Base-by-base conservation (phyloP, 345 rosid species). In the Moricandia moricandioides region DNA sequence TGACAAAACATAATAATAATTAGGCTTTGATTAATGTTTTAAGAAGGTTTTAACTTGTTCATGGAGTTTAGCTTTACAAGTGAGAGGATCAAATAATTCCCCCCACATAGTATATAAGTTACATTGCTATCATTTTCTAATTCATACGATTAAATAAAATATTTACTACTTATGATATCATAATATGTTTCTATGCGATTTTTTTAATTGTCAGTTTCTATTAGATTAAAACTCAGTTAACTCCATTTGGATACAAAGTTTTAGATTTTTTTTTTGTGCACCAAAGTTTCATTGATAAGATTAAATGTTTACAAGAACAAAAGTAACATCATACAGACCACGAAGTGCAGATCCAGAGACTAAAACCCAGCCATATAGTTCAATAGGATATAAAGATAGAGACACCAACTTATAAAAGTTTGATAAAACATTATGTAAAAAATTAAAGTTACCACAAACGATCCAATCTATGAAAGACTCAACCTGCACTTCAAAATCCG, bases 21-120 rank as follows among this genome's bases (percentile, higher is more conserved):
- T 59, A 51, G 63, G 34, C 21, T 49, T 11, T 35, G 4, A 65
- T 57, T 30, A 58, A 43, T 57, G 52, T 67, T 74, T 47, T 29
- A 54, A 69, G 18, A 29, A 62, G 58, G 58, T 39, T 56, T 76
- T 37, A 57, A 76, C 58, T 29, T 39, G 58, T 45, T 64, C 65
- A 63, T 70, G 71, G 65, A 77, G 59, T 63, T 76, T 29, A 37
- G 69, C 33, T 60, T 51, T 51, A 54, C 63, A 61, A 75, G 63
- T 69, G 74, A 54, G 64, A 62, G 65, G 70, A 76, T 70, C 18
- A 4, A 30, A 62, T 35, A 6, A 17, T 30, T 24, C 17, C 13
- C 34, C 60, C 65, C 49, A 54, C 63, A 37, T 69, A 54, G 24
- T 69, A 14, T 49, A 14, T 16, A 14, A 21, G 59, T 54, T 54